Conservation (phyloP, 2,329 filamentous ascomycete genomes). For the Tympanopsis confertula region DNA sequence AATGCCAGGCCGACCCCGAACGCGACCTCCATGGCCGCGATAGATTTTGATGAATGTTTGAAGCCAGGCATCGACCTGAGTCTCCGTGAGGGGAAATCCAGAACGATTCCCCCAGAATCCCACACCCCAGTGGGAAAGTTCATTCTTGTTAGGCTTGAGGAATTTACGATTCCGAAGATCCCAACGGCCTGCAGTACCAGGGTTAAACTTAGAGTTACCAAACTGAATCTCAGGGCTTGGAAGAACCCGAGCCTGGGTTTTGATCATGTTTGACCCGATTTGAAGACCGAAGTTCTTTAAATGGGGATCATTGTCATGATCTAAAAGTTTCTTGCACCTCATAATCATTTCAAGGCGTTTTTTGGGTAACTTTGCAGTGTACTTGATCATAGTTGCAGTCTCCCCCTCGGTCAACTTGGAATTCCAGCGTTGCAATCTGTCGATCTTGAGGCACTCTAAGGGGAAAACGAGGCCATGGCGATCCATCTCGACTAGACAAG, state of each 20-base stretch:
- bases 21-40: conserved; percentile 44
- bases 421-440: conserved; percentile 41
- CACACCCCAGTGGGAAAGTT: neutral
- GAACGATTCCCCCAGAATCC: neutral
- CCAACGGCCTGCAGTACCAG: neutral
- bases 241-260: neutral
- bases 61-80: conserved; percentile 3
- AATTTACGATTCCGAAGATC: neutral
- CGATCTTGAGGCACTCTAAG: conserved; percentile 39
- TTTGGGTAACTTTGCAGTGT: neutral
- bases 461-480: conserved; percentile 39
- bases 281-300: neutral
- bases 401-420: conserved; percentile 35
- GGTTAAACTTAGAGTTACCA: neutral
- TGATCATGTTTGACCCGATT: neutral
- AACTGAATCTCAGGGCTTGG: conserved; percentile 1
- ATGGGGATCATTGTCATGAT: neutral
- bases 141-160: neutral
- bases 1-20: conserved; percentile 32
- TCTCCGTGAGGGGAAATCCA: neutral
- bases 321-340: neutral
- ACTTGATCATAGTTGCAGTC: conserved; percentile 3
- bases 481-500: conserved; percentile 48
- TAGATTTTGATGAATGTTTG: conserved; percentile 34
- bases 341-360: neutral